Evolutionary conservation across 495 filamentous ascomycete genomes (phyloP).

Genomic region (Penicillium macrosclerotiorum): DNA sequence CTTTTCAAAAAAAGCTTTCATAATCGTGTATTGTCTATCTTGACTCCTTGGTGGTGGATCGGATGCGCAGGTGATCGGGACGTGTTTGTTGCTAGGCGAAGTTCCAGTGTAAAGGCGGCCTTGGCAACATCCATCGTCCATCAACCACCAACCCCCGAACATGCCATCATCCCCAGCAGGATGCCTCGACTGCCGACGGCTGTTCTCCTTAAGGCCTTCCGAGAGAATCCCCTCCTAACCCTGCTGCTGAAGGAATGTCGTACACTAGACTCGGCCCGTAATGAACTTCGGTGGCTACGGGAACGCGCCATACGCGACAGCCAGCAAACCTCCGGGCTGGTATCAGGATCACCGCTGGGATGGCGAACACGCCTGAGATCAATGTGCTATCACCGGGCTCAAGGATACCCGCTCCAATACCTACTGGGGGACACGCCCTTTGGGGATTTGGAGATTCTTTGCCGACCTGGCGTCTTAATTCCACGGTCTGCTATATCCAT

Average conservation of each 20-base stretch:
- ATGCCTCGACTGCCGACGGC: conserved; percentile 77
- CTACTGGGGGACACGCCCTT: conserved; percentile 88
- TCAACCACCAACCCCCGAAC: no score
- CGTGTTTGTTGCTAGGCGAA: no score
- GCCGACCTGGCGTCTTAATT: conserved; percentile 74
- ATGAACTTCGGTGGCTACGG: conserved; percentile 85
- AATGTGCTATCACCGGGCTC: conserved; percentile 57
- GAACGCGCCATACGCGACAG: conserved; percentile 51
- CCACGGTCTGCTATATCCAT: conserved; percentile 75
- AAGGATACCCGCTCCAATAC: conserved; percentile 81
- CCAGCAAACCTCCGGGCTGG: conserved; percentile 4
- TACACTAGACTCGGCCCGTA: conserved; percentile 60
- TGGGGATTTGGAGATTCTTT: conserved; percentile 76
- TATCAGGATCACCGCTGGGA: conserved; percentile 3
- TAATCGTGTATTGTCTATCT: background rate
- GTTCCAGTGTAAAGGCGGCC: no score
- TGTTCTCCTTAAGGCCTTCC: conserved; percentile 55
- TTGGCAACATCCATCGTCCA: background rate
- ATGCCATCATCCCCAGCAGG: background rate
- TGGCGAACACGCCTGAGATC: conserved; percentile 37
- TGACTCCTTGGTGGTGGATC: background rate
- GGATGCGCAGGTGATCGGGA: background rate
- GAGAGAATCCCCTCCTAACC: conserved; percentile 58
- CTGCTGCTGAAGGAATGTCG: conserved; percentile 69
- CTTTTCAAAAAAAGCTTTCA: background rate